These are phyloP conservation scores for Lichtheimia hyalospora DNA, from an alignment of 371 early-diverging fungal genomes.

Conservation along the genomic window DNA sequence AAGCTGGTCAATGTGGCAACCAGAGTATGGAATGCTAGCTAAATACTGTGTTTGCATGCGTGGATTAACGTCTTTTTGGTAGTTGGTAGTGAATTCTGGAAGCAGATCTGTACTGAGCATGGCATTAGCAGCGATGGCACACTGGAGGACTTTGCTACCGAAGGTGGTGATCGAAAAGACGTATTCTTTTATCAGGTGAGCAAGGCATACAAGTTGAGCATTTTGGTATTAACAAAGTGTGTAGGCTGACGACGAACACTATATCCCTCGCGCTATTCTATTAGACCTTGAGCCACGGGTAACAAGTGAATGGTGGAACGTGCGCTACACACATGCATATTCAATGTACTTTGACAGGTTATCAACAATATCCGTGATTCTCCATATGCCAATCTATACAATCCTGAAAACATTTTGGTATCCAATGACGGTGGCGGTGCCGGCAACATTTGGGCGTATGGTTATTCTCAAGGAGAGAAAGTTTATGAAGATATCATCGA, in stretches of 20 bases:
- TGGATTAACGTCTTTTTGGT: background rate
- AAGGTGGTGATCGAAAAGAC: conserved; percentile 94
- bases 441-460: conserved; percentile 95
- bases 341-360: conserved; percentile 41
- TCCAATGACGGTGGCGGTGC: conserved; percentile 94
- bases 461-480: conserved; percentile 80
- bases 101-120: conserved; percentile 88
- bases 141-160: conserved; percentile 85
- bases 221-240: background rate
- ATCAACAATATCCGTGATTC: conserved; percentile 72
- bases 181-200: conserved; percentile 98
- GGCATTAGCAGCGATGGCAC: conserved; percentile 85
- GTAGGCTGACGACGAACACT: conserved; percentile 92
- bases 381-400: conserved; percentile 80
- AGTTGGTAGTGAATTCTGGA: conserved; percentile 96
- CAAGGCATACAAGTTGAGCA: background rate
- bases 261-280: conserved; percentile 90
- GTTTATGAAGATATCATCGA: conserved; percentile 87
- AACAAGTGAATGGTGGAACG: conserved; percentile 20
- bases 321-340: background rate
- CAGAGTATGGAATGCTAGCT: conserved; percentile 63
- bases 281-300: conserved; percentile 95
- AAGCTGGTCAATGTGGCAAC: conserved; percentile 98
- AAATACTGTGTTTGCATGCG: background rate
- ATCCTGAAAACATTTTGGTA: conserved; percentile 90